Base-by-base conservation (phyloP, 345 rosid genomes). In the Punica granatum region DNA sequence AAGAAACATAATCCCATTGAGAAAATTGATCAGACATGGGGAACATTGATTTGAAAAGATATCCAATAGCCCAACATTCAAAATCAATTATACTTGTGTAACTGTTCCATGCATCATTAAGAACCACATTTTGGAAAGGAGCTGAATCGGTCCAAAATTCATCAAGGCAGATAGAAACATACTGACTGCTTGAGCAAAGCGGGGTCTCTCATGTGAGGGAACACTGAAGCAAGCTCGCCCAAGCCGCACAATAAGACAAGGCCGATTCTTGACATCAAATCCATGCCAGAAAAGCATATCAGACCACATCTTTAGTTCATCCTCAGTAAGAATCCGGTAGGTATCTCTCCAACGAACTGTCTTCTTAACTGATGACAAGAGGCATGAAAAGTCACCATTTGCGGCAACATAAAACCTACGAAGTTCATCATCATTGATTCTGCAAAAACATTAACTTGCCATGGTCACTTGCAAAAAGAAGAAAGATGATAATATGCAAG, bases 251-350 rank as follows among this genome's bases (percentile, higher is more conserved):
- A 94, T 80, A 34, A 94, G 92, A 75, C 97, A 94, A 36, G 97
- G 97, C 60, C 88, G 83, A 71, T 86, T 69, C 79, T 76, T 83
- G 76, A 79, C 69, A 76, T 94, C 99, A 81, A 69, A 77, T 66
- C 96, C 97, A 84, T 94, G 99, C 99, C 99, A 94, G 73, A 94
- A 94, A 26, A 89, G 83, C 80, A 94, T 63, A 74, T 79, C 76
- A 37, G 92, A 86, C 97, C 99, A 94, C 59, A 69, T 74, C 71
- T 77, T 84, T 71, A 93, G 96, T 77, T 90, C 98, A 72, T 89
- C 84, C 68, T 80, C 87, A 6, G 94, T 79, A 66, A 93, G 85
- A 68, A 92, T 80, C 73, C 82, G 72, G 67, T 87, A 94, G 28
- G 90, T 85, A 76, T 86, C 93, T 76, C 99, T 91, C 99, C 99